phyloP scores from a whole-genome alignment of 169 alveolate genomes.

The Plasmodium yoelii region DNA sequence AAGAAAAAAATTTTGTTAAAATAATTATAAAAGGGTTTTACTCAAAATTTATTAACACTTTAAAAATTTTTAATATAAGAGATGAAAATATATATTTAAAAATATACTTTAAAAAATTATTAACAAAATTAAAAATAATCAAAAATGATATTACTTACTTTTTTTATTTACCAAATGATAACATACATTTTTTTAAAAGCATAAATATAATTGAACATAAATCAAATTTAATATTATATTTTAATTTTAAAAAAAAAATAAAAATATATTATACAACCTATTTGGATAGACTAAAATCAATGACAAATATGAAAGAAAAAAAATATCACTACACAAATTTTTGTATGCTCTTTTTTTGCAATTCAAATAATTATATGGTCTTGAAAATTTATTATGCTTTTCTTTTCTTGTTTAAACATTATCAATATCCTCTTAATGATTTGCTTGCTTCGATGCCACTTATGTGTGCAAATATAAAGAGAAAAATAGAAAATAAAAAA shows the following conservation, averaged over 20 bases:
- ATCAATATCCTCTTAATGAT: constrained; percentile 29
- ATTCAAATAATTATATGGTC: constrained; percentile 40
- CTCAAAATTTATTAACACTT: constrained; percentile 9
- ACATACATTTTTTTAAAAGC: constrained; percentile 32
- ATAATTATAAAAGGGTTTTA: constrained; percentile 62
- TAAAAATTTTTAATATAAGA: not conserved
- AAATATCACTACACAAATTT: constrained; percentile 7
- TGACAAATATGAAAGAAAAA: constrained; percentile 1
- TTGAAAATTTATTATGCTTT: constrained; percentile 36
- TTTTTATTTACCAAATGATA: constrained; percentile 47
- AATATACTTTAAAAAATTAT: constrained; percentile 23
- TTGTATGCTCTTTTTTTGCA: constrained; percentile 57
- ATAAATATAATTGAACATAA: constrained; percentile 27
- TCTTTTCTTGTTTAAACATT: constrained; percentile 46
- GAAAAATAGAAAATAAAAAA: not conserved
- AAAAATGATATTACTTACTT: constrained; percentile 6
- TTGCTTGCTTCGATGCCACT: not conserved
- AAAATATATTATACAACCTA: constrained; percentile 8
- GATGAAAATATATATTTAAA: constrained; percentile 14
- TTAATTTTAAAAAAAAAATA: constrained; percentile 14
- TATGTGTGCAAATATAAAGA: not conserved
- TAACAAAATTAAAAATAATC: constrained; percentile 30
- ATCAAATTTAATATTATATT: constrained; percentile 23
- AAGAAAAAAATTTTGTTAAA: not conserved
- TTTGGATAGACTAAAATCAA: not conserved